These are phyloP conservation scores for Fomitiporia mediterranea DNA, from an alignment of 1,284 basidiomycete genomes.

Conservation along the genomic window DNA sequence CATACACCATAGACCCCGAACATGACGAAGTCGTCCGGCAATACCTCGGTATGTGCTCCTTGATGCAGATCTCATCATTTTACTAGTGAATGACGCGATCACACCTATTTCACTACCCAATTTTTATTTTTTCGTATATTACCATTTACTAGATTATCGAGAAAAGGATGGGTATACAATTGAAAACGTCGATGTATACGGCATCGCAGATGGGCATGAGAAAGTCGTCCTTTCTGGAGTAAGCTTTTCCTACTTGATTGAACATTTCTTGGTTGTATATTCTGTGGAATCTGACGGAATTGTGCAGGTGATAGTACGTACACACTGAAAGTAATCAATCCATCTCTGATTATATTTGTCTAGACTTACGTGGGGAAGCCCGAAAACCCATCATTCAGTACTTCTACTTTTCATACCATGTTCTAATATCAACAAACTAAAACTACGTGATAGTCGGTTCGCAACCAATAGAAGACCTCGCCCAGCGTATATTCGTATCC, in stretches of 20 bases:
- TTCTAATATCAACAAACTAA: neutral
- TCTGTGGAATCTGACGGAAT: conserved; percentile 17
- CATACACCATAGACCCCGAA: conserved; percentile 77
- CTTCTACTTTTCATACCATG: conserved; percentile 22
- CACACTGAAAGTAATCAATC: too few relatives aligned
- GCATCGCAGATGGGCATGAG: conserved; percentile 48
- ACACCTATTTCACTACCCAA: neutral
- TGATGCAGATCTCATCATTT: neutral
- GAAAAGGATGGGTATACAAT: conserved; percentile 85
- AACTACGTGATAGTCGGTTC: conserved; percentile 58
- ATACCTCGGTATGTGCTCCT: conserved; percentile 62
- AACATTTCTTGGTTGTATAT: too few relatives aligned
- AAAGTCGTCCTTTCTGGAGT: conserved; percentile 51
- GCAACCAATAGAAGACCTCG: conserved; percentile 64
- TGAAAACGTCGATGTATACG: conserved; percentile 59
- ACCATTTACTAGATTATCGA: conserved; percentile 62
- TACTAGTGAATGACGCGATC: neutral
- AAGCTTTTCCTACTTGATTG: conserved; percentile 25
- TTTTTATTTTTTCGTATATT: neutral
- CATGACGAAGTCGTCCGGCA: conserved; percentile 71
- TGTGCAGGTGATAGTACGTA: conserved; percentile 31
- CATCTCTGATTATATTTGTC: neutral
- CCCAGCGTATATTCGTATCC: conserved; percentile 65
- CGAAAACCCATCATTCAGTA: conserved; percentile 76
- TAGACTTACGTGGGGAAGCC: conserved; percentile 75